phyloP scores from a whole-genome alignment of 2,329 filamentous ascomycete species.

The Ascochyta clinopodiicola region DNA sequence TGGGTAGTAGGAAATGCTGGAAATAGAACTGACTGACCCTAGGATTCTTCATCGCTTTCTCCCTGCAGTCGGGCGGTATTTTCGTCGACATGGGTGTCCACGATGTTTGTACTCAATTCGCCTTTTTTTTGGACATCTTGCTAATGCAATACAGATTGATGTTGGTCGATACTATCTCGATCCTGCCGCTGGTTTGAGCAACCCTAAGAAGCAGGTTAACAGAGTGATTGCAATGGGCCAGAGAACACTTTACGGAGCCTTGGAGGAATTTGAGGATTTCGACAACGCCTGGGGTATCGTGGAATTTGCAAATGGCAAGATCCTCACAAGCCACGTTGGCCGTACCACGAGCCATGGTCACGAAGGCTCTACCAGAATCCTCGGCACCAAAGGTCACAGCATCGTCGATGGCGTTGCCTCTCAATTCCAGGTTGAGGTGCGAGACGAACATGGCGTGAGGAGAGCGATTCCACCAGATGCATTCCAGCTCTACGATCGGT shows the following conservation, averaged over 20 bases:
- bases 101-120: background rate
- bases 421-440: constrained; percentile 10
- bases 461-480: constrained; percentile 6
- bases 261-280: constrained; percentile 8
- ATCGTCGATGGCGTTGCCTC: constrained; percentile 4
- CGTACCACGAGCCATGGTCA: constrained; percentile 3
- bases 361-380: constrained; percentile 1
- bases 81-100: constrained; percentile 14
- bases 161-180: constrained; percentile 11
- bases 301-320: constrained; percentile 16
- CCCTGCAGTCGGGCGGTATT: constrained; percentile 8
- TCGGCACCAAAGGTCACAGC: constrained; percentile 9
- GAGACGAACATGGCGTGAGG: constrained; percentile 16
- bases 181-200: background rate
- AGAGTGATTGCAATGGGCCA: constrained; percentile 13
- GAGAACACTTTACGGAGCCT: constrained; percentile 6
- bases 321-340: constrained; percentile 8
- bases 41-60: constrained; percentile 13
- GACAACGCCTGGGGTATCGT: constrained; percentile 14
- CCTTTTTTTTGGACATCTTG: background rate
- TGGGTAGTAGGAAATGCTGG: too few species aligned
- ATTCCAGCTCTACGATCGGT: constrained; percentile 10
- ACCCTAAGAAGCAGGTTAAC: constrained; percentile 14
- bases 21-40: background rate
- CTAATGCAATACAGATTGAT: constrained; percentile 2